A percentile compares a stretch with the other conserved stretches of the same genome.
These are phyloP conservation scores for Globisporangium apiculatum DNA, from an alignment of 352 stramenopile genomes.

Conservation along the genomic window DNA sequence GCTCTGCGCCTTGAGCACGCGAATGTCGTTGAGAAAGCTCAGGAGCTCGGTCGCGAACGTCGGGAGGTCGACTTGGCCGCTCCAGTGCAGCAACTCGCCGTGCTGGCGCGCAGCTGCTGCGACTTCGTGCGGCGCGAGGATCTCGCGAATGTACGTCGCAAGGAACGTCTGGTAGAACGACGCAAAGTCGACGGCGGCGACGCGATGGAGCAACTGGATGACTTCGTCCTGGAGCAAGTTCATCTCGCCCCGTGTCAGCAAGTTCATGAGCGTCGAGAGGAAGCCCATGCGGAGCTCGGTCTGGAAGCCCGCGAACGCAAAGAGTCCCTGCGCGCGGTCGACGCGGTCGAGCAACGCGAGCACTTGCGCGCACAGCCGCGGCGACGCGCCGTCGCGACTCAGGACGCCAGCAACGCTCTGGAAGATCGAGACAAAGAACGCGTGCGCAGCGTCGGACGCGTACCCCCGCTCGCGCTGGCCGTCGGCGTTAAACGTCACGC, in stretches of 20 bases:
- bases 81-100: constrained; percentile 64
- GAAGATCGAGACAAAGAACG: constrained; percentile 75
- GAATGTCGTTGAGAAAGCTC: constrained; percentile 71
- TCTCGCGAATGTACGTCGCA: constrained; percentile 51
- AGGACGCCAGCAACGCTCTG: constrained; percentile 61
- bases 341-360: constrained; percentile 55
- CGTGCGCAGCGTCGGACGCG: constrained; percentile 52
- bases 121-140: constrained; percentile 43
- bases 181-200: constrained; percentile 63
- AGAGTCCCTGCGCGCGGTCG: constrained; percentile 56
- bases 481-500: constrained; percentile 32
- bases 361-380: constrained; percentile 69
- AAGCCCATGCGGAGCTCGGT: constrained; percentile 68
- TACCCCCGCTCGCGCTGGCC: constrained; percentile 52
- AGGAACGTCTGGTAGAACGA: constrained; percentile 76
- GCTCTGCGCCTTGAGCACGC: constrained; percentile 62
- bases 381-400: constrained; percentile 45
- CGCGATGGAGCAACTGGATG: constrained; percentile 58
- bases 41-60: constrained; percentile 69
- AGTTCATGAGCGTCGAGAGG: constrained; percentile 69
- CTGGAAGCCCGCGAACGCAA: constrained; percentile 69
- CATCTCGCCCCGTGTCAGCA: constrained; percentile 72
- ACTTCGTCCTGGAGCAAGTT: constrained; percentile 75
- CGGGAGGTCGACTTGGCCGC: constrained; percentile 61
- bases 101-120: constrained; percentile 43